Base-by-base conservation (phyloP, 148 eudicot genomes). In the Talinum fruticosum region DNA sequence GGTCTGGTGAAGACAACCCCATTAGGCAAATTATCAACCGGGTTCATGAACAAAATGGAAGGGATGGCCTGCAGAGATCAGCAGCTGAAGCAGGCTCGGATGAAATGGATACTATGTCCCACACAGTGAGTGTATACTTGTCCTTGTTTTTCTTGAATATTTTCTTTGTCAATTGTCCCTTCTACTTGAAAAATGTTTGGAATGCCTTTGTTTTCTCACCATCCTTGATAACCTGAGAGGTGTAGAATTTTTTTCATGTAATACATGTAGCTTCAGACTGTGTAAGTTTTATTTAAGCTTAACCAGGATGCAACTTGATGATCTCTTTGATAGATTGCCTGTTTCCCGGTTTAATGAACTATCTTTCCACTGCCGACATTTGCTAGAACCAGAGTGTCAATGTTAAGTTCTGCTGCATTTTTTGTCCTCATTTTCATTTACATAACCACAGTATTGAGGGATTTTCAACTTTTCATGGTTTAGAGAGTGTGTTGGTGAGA, bases 11-110 rank as follows among this genome's bases (percentile, higher is more conserved):
- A 21, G 83, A 79, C 53, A 90, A 87, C 64, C 85, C 82, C 67
- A 90, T 89, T 15, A 85, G 68, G 61, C 97, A 82, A 80, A 91
- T 90, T 75, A 86, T 87, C 7, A 87, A 88, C 67, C 68, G 14
- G 24, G 73, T 57, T 24, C 79, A 23, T 14, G 74, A 49, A 14
- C n/a, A 47, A 45, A 72, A 45, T 44, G 34, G 33, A 53, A 5
- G 74, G 53, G 61, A 47, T 49, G 33, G 47, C 18, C 29, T 47
- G 36, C 34, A 72, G 61, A 21, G 47, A 24, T 72, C 61, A 41
- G 73, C 4, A 6, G 8, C 6, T 13, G 53, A 38, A 26, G 47
- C 3, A 24, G 26, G 61, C 16, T 7, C 10, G 36, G 37, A 72
- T 72, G 1, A 47, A 45, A 72, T 28, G 33, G 35, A 41, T 70